Base-by-base conservation (phyloP, 306 rosid genomes). In the Vigna reflexopilosa region DNA sequence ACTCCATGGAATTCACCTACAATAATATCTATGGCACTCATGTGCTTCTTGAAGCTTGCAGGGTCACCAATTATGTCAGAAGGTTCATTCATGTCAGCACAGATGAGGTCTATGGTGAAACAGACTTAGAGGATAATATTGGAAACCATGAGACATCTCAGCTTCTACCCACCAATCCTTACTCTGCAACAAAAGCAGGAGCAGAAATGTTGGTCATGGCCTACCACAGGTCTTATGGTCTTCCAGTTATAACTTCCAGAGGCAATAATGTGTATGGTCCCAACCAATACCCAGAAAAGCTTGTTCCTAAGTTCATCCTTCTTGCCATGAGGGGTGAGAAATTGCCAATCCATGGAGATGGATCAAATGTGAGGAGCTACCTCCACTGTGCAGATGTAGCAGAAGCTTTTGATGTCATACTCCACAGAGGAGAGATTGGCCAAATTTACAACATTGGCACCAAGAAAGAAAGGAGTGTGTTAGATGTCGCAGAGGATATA, bases 171-270 rank as follows among this genome's bases (percentile, higher is more conserved):
- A 85, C 96, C 1, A 91, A 91, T 67, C 90, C 93, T 58, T 91
- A 91, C 82, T 91, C 93, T 19, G 96, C 96, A 1, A 89, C 96
- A 16, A 91, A 91, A 84, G 93, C 93, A 2, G 96, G 93, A 17
- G 96, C 91, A 5, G 96, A 91, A 67, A 91, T 91, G 96, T 47
- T 91, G 81, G 91, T 82, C 16, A 91, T 89, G 94, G 97, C 97
- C 4, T 91, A 91, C 69, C 89, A 86, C 56, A 83, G 93, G 8
- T 89, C 92, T 8, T 89, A 86, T 75, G 89, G 78, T 48, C 83
- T 89, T 56, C 93, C 93, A 11, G 83, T 85, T 6, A 86, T 91
- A 45, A 89, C 97, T 4, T 77, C 97, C 44, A 72, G 93, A 76
- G 91, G 93, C 0, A 91, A 91, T 44, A 89, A 88, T 83, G 97